Evolutionary conservation across 164 flowering plant species (phyloP), one percentile per base, ranked within the genome.

Genomic region (Stephania japonica): DNA sequence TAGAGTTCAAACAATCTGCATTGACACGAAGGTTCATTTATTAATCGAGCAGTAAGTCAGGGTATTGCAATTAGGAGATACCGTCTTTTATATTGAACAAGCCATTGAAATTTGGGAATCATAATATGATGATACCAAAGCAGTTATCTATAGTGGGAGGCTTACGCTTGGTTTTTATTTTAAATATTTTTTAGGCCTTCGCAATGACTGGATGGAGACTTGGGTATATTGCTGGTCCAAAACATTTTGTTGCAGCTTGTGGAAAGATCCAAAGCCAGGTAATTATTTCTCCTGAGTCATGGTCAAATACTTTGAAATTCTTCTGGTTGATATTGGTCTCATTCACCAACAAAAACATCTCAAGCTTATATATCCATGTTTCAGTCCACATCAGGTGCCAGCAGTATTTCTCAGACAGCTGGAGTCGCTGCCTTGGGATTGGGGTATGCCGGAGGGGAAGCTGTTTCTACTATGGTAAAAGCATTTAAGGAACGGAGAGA

Each of bases 121-220:
- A 32, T 32, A 32, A 32, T 32, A 32, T 32, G n/a, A n/a, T n/a
- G n/a, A n/a, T n/a, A n/a, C n/a, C n/a, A 13, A 59, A 71, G 38
- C n/a, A 49, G 44, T 24, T 7, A 7, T 38, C 19, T 14, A 11
- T n/a, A 47, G 25, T 23, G 41, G 38, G 50, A 21, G 27, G 38
- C 49, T 65, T 50, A 65, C 43, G 14, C 9, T 27, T 64, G 8
- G 23, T 24, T 32, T 32, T 32, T 32, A 1, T 23, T 10, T 73
- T 64, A 11, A 42, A 26, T 61, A 49, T 73, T 73, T 71, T 84
- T 62, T 73, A 94, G 98, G 90, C 98, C 70, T 95, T 95, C 80
- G 97, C 99, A 70, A 95, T 95, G 99, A 93, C 97, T 76, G 99
- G 98, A 68, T 95, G 98, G 99, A 84, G 98, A 73, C 97, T 95